Percentiles rank a stretch among this genome's conserved stretches.
These are phyloP conservation scores for Pichiaceae sp. DNA, from an alignment of 1,139 yeast genomes.

Conservation along the genomic window DNA sequence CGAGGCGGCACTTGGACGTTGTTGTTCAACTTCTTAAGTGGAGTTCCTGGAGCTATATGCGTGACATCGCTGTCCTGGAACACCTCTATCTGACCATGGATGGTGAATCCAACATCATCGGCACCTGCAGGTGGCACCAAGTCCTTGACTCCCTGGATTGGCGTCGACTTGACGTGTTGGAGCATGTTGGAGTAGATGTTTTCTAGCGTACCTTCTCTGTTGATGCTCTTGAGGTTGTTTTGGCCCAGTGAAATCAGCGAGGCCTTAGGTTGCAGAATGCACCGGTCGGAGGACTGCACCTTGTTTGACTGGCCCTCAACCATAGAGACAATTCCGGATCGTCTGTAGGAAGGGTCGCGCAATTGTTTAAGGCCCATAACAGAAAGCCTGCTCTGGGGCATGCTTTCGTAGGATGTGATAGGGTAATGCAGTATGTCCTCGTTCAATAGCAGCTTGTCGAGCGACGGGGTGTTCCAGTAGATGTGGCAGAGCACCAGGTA, in stretches of 20 bases:
- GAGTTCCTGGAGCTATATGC: conserved; percentile 54
- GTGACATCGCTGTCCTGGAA: conserved; percentile 38
- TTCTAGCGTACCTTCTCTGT: conserved; percentile 14
- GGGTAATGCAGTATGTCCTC: conserved; percentile 15
- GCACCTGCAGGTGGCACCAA: conserved; percentile 14
- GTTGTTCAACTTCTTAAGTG: conserved; percentile 54
- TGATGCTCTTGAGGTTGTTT: conserved; percentile 4
- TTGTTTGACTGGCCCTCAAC: conserved; percentile 31
- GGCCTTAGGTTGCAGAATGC: conserved; percentile 24
- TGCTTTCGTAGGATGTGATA: conserved; percentile 19
- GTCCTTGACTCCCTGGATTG: conserved; percentile 24
- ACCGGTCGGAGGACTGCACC: conserved; percentile 8
- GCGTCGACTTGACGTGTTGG: conserved; percentile 21
- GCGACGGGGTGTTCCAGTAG: conserved; percentile 36
- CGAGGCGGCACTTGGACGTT: conserved; percentile 6
- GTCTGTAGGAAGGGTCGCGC: conserved; percentile 43
- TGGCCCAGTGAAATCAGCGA: conserved; percentile 20
- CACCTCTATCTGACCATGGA: conserved; percentile 40
- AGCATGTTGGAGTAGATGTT: conserved; percentile 17
- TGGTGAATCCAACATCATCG: conserved; percentile 33
- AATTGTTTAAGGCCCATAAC: conserved; percentile 27
- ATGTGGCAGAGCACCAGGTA: conserved; percentile 27
- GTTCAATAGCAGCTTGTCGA: conserved; percentile 25
- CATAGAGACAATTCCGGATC: conserved; percentile 48
- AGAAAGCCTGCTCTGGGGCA: conserved; percentile 21